Evolutionary conservation across 305 asterid species (phyloP).

Genomic region (Striga hermonthica): DNA sequence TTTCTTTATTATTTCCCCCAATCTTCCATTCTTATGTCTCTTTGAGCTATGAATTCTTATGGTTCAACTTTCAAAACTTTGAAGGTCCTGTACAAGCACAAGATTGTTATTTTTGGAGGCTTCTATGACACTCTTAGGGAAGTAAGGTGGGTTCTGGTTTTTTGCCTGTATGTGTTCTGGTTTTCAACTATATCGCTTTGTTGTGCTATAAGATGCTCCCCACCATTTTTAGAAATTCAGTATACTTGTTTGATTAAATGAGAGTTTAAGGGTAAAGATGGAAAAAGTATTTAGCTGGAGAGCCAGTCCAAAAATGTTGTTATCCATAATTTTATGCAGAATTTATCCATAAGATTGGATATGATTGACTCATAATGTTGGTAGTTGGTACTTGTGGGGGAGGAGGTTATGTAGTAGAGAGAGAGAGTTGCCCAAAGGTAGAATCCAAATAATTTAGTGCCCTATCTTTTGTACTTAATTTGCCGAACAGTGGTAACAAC

Average conservation of each 20-base stretch:
- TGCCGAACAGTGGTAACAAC: background rate
- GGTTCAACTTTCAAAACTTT: constrained; percentile 34
- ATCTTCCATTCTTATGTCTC: background rate
- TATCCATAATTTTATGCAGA: background rate
- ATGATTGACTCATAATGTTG: constrained; percentile 9
- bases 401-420: background rate
- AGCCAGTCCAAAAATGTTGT: background rate
- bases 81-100: constrained; percentile 94
- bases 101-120: constrained; percentile 92
- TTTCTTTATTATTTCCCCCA: background rate
- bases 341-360: background rate
- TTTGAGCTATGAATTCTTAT: constrained; percentile 23
- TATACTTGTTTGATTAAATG: background rate
- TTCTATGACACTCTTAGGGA: constrained; percentile 97
- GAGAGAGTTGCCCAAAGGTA: background rate
- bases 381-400: constrained; percentile 1
- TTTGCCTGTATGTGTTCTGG: constrained; percentile 13
- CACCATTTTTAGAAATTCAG: background rate
- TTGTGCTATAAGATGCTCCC: background rate
- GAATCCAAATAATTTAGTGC: background rate
- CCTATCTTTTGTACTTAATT: background rate
- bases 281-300: background rate
- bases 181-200: constrained; percentile 6
- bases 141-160: constrained; percentile 71
- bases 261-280: background rate